A percentile compares a stretch with the other conserved stretches of the same genome.
Conservation (phyloP, 1,139 yeast species). For the Magnusiomyces tetraspermus region DNA sequence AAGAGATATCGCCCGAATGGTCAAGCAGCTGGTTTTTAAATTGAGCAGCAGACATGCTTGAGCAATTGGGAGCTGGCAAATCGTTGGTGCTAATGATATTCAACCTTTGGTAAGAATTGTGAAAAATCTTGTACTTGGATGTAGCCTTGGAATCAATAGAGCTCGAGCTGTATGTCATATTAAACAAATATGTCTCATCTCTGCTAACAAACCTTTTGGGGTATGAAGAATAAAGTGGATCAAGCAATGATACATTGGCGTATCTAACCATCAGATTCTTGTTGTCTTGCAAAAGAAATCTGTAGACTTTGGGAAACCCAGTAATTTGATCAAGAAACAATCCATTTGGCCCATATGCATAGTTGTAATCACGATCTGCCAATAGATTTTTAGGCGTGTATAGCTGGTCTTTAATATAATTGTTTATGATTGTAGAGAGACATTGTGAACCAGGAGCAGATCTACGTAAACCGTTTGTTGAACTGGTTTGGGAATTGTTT, state of each 20-base stretch:
- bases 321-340: conserved; percentile 10
- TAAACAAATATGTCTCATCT: conserved; percentile 3
- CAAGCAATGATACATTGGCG: background rate
- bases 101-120: background rate
- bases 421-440: conserved; percentile 1
- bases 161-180: background rate
- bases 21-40: conserved; percentile 1
- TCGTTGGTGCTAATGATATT: background rate
- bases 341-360: conserved; percentile 21
- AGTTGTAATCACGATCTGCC: conserved; percentile 22
- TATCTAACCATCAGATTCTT: conserved; percentile 35
- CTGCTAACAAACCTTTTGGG: background rate
- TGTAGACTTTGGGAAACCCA: conserved; percentile 38
- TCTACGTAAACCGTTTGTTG: background rate
- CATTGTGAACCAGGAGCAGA: background rate
- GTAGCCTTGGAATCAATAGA: too few relatives aligned
- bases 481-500: background rate
- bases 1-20: conserved; percentile 6
- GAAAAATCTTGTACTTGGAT: background rate
- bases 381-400: conserved; percentile 32
- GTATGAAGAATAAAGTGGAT: background rate
- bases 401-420: conserved; percentile 20
- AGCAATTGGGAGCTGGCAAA: conserved; percentile 1
- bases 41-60: background rate
- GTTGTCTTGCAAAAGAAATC: conserved; percentile 38